phyloP scores from a whole-genome alignment of 495 filamentous ascomycete species.

The Neurospora terricola region DNA sequence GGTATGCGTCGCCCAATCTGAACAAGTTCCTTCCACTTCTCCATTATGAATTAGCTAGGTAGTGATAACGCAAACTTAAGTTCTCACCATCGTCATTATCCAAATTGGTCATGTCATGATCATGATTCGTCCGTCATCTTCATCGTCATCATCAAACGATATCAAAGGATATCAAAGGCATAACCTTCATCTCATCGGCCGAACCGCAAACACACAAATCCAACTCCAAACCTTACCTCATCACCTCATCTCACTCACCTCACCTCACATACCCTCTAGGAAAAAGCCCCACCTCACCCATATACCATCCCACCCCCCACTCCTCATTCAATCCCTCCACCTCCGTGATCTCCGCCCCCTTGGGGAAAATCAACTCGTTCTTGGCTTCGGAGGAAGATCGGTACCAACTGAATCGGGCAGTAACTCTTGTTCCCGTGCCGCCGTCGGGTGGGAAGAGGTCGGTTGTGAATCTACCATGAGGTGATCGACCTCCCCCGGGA shows the following conservation, averaged over 20 bases:
- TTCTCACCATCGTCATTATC: neutral
- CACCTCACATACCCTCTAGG: conserved; percentile 58
- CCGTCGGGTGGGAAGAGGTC: conserved; percentile 59
- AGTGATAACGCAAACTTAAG: neutral
- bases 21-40: neutral
- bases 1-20: no score
- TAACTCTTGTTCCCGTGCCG: conserved; percentile 50
- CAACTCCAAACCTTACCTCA: neutral
- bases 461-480: conserved; percentile 4
- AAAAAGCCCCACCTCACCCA: conserved; percentile 64
- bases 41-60: neutral
- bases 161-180: no score
- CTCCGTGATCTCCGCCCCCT: conserved; percentile 70
- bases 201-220: no score
- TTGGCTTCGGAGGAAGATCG: conserved; percentile 41
- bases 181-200: no score
- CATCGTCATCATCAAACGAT: neutral
- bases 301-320: conserved; percentile 77
- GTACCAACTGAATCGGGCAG: conserved; percentile 64
- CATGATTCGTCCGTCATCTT: neutral
- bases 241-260: conserved; percentile 4
- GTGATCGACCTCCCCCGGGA: neutral
- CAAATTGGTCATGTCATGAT: neutral
- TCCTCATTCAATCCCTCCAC: conserved; percentile 76
- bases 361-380: conserved; percentile 77